Base-by-base conservation (phyloP, 108 stramenopile species). In the Nitzschia putrida region DNA sequence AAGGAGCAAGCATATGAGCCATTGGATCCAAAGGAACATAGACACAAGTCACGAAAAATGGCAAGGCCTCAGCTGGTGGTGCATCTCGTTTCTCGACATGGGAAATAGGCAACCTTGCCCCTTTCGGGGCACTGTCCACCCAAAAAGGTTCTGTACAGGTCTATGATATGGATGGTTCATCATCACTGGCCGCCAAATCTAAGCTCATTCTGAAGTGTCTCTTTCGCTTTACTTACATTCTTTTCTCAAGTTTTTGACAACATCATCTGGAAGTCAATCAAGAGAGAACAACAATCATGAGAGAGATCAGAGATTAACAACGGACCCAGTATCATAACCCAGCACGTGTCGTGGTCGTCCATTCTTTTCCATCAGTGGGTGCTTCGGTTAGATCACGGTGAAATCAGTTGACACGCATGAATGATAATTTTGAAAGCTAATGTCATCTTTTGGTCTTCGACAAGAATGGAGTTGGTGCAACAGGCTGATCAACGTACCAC, bases 11-110 rank as follows among this genome's bases (percentile, higher is more conserved):
- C 3, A 34, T 3, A 34, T 34, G 29, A 34, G 29, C 29, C 1
- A 4, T 34, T 34, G 29, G 29, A 34, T 34, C 29, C 18, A 50
- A 50, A 18, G 49, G 5, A 5, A 3, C 5, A 50, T 3, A 4
- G 1, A 4, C 49, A 16, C 20, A 50, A 18, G 1, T 18, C 3
- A 4, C 3, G 39, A 38, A 60, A 1, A 40, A 60, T 38, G 38
- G 21, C 58, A 40, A 60, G 38, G 34, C 81, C 81, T 82, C 67
- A 77, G 81, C 64, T 82, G 81, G 81, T 82, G 81, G 81, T 82
- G 81, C 81, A 82, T 81, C 73, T 45, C 76, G 63, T 82, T 77
- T 82, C 76, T 82, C 81, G 72, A 82, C 81, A 82, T 45, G 71
- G 24, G 56, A 59, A n/a, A 53, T 20, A 63, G 67, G 40, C 18